These are phyloP conservation scores for Stemphylium beticola DNA, from an alignment of 2,329 filamentous ascomycete genomes.

Conservation along the genomic window DNA sequence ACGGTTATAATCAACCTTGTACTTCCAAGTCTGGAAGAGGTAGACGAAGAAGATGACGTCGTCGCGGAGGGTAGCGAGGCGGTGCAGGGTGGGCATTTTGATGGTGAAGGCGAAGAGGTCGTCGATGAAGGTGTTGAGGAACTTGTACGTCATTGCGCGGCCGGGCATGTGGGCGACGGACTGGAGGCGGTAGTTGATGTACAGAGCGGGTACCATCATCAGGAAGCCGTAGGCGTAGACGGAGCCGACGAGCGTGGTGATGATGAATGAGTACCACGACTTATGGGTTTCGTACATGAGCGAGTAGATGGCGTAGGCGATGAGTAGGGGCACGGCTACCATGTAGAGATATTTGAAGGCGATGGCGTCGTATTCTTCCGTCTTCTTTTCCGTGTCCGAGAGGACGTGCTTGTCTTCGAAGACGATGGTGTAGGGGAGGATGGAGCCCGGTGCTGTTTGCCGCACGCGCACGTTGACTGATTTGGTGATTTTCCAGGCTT, in stretches of 20 bases:
- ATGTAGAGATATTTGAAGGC: slow-evolving; percentile 98
- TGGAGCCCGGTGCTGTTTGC: slow-evolving; percentile 68
- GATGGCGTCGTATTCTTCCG: slow-evolving; percentile 96
- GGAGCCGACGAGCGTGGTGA: slow-evolving; percentile 90
- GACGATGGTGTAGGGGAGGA: slow-evolving; percentile 77
- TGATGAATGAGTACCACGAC: slow-evolving; percentile 96
- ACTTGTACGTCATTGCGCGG: slow-evolving; percentile 98
- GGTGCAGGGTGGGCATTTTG: slow-evolving; percentile 96
- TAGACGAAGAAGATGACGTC: slow-evolving; percentile 99
- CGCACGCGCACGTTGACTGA: slow-evolving; percentile 87
- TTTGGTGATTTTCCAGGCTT: slow-evolving; percentile 96
- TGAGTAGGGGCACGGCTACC: slow-evolving; percentile 83
- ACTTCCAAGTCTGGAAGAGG: slow-evolving; percentile 91
- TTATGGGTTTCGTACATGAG: slow-evolving; percentile 94
- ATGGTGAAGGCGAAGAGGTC: slow-evolving; percentile 98
- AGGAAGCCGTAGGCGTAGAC: slow-evolving; percentile 98
- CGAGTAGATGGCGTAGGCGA: slow-evolving; percentile 90
- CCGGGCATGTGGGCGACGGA: slow-evolving; percentile 93
- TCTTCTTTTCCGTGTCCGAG: slow-evolving; percentile 94
- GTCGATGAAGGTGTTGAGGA: slow-evolving; percentile 98
- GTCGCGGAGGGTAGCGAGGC: slow-evolving; percentile 88
- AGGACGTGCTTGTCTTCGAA: slow-evolving; percentile 98
- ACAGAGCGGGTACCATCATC: slow-evolving; percentile 97
- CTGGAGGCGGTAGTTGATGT: slow-evolving; percentile 98
- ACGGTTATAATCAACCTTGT: slow-evolving; percentile 87